Conservation (phyloP, 805 yeast genomes). For the Candida odintsovae region DNA sequence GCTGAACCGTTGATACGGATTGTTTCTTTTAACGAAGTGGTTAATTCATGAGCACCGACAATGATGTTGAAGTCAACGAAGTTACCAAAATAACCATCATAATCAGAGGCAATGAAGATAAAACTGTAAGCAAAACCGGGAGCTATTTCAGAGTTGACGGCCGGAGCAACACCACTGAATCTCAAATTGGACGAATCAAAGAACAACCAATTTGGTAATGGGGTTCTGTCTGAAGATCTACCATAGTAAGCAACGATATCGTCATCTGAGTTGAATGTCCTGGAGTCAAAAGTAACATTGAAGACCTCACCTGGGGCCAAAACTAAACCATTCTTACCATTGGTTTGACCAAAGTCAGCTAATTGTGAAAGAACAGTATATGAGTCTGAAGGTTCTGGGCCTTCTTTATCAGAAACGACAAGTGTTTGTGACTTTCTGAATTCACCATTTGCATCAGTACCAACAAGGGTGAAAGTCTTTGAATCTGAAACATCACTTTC, state of each 20-base stretch:
- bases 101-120: conserved; percentile 74
- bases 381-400: conserved; percentile 42
- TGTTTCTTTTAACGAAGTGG: conserved; percentile 56
- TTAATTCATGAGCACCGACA: conserved; percentile 84
- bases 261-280: conserved; percentile 52
- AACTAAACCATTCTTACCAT: conserved; percentile 71
- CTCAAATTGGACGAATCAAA: conserved; percentile 59
- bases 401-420: conserved; percentile 51
- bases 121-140: conserved; percentile 73
- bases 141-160: conserved; percentile 79
- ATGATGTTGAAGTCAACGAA: conserved; percentile 63
- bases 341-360: conserved; percentile 61
- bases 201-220: conserved; percentile 85
- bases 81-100: conserved; percentile 65
- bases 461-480: conserved; percentile 50
- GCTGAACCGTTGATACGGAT: conserved; percentile 63
- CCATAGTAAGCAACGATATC: conserved; percentile 70
- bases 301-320: conserved; percentile 66
- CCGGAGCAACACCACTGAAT: conserved; percentile 85
- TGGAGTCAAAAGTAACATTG: conserved; percentile 53
- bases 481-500: conserved; percentile 37
- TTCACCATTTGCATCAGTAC: conserved; percentile 53
- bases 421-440: conserved; percentile 48
- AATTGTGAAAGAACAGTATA: conserved; percentile 48
- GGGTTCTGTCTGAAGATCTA: conserved; percentile 71